phyloP scores from a whole-genome alignment of 2,329 filamentous ascomycete genomes.

The Alternaria brassicicola region DNA sequence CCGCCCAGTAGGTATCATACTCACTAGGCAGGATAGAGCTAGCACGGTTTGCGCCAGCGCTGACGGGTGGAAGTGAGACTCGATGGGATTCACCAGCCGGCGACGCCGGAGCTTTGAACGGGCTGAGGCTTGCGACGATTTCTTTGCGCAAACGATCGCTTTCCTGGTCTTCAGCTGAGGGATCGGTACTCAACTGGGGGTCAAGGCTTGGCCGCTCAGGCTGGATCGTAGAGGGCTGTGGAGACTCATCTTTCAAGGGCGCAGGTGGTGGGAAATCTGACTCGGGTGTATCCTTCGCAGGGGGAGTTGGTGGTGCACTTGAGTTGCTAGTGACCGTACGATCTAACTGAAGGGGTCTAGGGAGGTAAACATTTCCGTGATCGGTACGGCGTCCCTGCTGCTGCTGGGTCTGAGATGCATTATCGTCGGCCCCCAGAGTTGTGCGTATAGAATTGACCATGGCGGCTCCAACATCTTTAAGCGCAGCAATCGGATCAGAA shows the following conservation, averaged over 20 bases:
- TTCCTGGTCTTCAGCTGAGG: constrained; percentile 65
- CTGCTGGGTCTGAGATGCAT: constrained; percentile 22
- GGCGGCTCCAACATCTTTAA: constrained; percentile 56
- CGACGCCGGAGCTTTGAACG: constrained; percentile 44
- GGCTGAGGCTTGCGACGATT: constrained; percentile 69
- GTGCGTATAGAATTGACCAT: constrained; percentile 55
- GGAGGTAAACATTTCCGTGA: constrained; percentile 46
- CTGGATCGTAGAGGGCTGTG: constrained; percentile 19
- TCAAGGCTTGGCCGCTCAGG: constrained; percentile 34
- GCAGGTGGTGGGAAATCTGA: constrained; percentile 40
- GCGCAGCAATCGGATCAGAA: constrained; percentile 50
- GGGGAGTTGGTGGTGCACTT: constrained; percentile 54
- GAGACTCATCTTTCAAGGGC: constrained; percentile 49
- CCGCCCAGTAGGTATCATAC: constrained; percentile 71
- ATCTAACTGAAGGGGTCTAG: constrained; percentile 48
- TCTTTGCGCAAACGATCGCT: constrained; percentile 75
- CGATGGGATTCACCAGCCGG: constrained; percentile 26
- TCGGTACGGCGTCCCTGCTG: constrained; percentile 5
- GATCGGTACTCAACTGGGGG: constrained; percentile 56
- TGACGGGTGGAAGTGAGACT: constrained; percentile 34
- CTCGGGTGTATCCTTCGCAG: constrained; percentile 51
- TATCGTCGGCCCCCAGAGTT: constrained; percentile 41
- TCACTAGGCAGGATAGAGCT: constrained; percentile 70
- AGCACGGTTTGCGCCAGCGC: constrained; percentile 53
- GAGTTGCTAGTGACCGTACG: constrained; percentile 44